Evolutionary conservation across 2,329 filamentous ascomycete genomes (phyloP), one percentile per base, ranked within the genome.

Genomic region (Fusarium agapanthi): DNA sequence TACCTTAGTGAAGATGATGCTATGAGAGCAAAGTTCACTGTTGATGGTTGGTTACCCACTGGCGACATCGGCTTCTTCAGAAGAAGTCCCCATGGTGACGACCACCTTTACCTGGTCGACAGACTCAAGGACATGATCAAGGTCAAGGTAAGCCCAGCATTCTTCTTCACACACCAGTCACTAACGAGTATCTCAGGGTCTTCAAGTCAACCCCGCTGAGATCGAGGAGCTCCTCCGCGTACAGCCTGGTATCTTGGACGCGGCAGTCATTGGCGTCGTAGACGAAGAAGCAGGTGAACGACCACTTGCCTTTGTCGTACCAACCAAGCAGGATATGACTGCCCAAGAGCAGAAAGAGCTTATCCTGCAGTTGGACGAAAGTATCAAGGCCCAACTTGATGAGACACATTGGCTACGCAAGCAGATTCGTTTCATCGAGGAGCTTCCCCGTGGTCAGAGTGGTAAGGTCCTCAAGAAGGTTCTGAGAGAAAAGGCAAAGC

Each of bases 61-160:
- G 57, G 57, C 0, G 57, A 54, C 7, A 41, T 60, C 6, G 37
- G 45, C 0, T 41, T 60, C 11, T 60, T 60, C 16, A 34, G 57
- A n/a, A 30, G 47, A 6, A 60, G 57, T 11, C 57, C 57, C 1
- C 47, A 60, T 12, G 57, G 57, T 0, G 57, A 60, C 26, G 57
- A 53, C 7, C 57, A 60, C 24, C 47, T 60, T 5, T 54, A 41
- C 4, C n/a, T 60, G 1, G 57, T 54, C 1, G 57, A 60, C 28
- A 11, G 47, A 6, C 37, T 60, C 3, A 60, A 53, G 6, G 57
- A 60, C 6, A 60, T 60, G 57, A 60, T 60, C 57, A 60, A 60
- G 22, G 57, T 60, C 28, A 60, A 60, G 20, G 57, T 44, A 44
- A 26, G n/a, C 7, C 16, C 41, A 26, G 2, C 4, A 26, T 0